phyloP scores from a whole-genome alignment of 352 stramenopile species.

The Phytopythium litorale region DNA sequence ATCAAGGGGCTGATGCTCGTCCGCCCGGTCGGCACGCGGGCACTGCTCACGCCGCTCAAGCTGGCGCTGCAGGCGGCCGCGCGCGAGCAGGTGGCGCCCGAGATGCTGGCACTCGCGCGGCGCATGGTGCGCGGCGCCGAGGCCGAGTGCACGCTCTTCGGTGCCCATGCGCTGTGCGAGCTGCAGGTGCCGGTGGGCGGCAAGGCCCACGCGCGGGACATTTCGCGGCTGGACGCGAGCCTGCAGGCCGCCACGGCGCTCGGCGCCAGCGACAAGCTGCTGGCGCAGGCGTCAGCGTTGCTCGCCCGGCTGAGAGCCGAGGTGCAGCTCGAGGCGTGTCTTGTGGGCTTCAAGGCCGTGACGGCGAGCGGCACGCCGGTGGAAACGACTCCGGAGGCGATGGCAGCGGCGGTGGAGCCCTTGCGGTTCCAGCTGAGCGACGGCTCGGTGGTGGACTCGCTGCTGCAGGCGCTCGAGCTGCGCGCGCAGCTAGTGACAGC shows the following conservation, averaged over 20 bases:
- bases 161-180: conserved; percentile 56
- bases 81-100: conserved; percentile 37
- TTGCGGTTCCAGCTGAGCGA: conserved; percentile 52
- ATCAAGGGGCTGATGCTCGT: conserved; percentile 67
- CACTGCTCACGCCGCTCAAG: conserved; percentile 61
- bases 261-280: conserved; percentile 53
- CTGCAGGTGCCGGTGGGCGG: conserved; percentile 55
- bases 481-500: conserved; percentile 48
- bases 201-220: conserved; percentile 44
- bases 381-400: neutral
- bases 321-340: conserved; percentile 52
- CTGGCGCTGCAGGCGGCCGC: conserved; percentile 42
- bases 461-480: conserved; percentile 65
- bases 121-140: conserved; percentile 73
- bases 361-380: conserved; percentile 21
- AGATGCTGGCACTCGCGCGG: conserved; percentile 53
- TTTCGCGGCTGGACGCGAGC: conserved; percentile 61
- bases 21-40: conserved; percentile 69
- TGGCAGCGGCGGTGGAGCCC: neutral
- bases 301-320: conserved; percentile 64
- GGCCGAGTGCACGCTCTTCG: conserved; percentile 79
- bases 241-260: conserved; percentile 45
- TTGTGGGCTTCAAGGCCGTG: conserved; percentile 41
- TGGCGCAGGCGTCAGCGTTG: conserved; percentile 34
- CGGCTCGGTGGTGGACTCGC: conserved; percentile 34